phyloP scores from a whole-genome alignment of 176 grass and related monocot species.

The Bromus sterilis region DNA sequence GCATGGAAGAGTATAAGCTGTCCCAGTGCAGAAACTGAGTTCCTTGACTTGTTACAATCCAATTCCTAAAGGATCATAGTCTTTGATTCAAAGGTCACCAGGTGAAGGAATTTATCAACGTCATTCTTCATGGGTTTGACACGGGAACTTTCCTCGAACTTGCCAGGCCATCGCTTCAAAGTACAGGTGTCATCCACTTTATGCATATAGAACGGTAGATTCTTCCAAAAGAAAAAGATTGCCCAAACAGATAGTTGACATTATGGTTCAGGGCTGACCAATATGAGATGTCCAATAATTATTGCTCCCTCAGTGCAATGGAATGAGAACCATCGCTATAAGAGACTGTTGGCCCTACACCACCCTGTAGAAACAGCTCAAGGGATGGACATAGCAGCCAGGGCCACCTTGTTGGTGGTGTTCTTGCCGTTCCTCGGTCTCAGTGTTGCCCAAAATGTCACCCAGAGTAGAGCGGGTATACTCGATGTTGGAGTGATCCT shows the following conservation, averaged over 20 bases:
- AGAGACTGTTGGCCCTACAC: background rate
- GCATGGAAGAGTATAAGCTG: background rate
- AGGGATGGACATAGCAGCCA: background rate
- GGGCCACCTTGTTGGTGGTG: background rate
- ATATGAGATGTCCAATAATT: background rate
- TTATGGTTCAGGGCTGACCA: background rate
- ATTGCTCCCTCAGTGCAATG: background rate
- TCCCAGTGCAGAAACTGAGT: background rate
- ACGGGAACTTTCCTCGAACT: conserved; percentile 10
- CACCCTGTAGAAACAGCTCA: background rate
- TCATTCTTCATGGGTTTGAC: background rate
- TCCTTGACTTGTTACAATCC: background rate
- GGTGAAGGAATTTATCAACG: background rate
- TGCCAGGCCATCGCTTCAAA: background rate
- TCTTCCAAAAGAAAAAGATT: background rate
- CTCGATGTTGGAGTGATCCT: conserved; percentile 37
- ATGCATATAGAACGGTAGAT: background rate
- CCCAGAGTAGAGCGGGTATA: background rate
- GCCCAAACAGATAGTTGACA: background rate
- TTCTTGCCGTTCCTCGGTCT: background rate
- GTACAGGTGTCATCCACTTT: background rate
- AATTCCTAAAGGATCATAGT: background rate
- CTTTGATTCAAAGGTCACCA: background rate
- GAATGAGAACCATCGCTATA: background rate
- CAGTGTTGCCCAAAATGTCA: background rate